phyloP scores from a whole-genome alignment of 2,329 filamentous ascomycete genomes.

The Pyrenochaeta sp. region DNA sequence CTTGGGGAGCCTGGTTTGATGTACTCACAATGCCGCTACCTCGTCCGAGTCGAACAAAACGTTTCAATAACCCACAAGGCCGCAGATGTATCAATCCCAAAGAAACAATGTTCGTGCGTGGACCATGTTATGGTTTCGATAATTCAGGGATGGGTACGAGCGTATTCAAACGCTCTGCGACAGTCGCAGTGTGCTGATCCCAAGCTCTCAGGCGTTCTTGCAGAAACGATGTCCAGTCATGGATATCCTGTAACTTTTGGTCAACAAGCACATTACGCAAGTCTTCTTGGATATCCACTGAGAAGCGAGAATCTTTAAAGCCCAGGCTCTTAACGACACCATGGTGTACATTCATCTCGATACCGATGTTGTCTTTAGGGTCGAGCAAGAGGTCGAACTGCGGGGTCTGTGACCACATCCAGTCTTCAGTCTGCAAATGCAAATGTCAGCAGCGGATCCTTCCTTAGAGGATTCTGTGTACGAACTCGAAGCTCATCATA shows the following conservation, averaged over 20 bases:
- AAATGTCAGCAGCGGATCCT: conserved; percentile 41
- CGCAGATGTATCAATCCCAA: too few relatives aligned
- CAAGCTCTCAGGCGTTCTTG: conserved; percentile 21
- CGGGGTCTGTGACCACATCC: conserved; percentile 88
- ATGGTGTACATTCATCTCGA: conserved; percentile 55
- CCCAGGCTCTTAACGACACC: conserved; percentile 64
- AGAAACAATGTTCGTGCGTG: neutral
- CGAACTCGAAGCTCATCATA: conserved; percentile 69
- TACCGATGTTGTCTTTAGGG: conserved; percentile 57
- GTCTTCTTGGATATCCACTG: conserved; percentile 16
- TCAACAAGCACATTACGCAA: conserved; percentile 38
- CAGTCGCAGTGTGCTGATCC: conserved; percentile 14
- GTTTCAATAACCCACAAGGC: too few relatives aligned
- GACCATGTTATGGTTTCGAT: conserved; percentile 8
- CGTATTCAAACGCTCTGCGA: conserved; percentile 29
- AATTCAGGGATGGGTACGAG: conserved; percentile 32
- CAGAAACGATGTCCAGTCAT: conserved; percentile 47
- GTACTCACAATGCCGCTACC: too few relatives aligned
- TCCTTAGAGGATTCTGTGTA: conserved; percentile 4
- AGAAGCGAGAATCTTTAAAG: conserved; percentile 26
- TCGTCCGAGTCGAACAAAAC: too few relatives aligned
- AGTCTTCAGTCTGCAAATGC: conserved; percentile 67
- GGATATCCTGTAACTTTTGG: conserved; percentile 60
- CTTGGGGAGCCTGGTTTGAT: too few relatives aligned
- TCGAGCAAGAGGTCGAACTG: conserved; percentile 71